These are phyloP conservation scores for Trichoderma atrobrunneum DNA, from an alignment of 2,329 filamentous ascomycete genomes.

Conservation along the genomic window DNA sequence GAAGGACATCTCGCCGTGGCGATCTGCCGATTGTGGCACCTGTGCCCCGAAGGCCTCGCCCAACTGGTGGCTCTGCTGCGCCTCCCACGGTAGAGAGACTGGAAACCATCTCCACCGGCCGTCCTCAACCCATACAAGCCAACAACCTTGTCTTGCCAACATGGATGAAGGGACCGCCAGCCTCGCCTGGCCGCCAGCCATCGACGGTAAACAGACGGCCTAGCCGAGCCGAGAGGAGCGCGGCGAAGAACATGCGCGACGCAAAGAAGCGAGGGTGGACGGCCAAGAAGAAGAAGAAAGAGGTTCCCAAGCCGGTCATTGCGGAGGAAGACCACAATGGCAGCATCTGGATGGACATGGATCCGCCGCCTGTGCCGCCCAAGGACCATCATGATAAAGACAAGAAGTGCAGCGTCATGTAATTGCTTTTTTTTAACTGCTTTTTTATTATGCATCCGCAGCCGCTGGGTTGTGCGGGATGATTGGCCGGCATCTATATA, in stretches of 20 bases:
- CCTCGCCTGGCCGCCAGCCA: constrained; percentile 36
- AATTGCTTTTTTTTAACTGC: constrained; percentile 13
- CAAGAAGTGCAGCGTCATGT: constrained; percentile 56
- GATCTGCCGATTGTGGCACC: constrained; percentile 53
- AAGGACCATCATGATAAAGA: constrained; percentile 42
- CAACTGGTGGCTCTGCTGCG: constrained; percentile 30
- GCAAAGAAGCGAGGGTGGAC: constrained; percentile 58
- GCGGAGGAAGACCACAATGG: constrained; percentile 36
- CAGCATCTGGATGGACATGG: constrained; percentile 57
- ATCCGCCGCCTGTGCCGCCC: constrained; percentile 39
- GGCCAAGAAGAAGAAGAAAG: constrained; percentile 42
- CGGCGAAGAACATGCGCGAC: constrained; percentile 61
- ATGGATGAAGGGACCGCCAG: constrained; percentile 38
- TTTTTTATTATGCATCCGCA: not conserved
- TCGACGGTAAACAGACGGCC: constrained; percentile 46
- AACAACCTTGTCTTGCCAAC: constrained; percentile 28
- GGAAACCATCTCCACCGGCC: constrained; percentile 52
- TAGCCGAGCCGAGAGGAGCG: constrained; percentile 58
- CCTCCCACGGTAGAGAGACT: constrained; percentile 52
- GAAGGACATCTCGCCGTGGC: constrained; percentile 32
- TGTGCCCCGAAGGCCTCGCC: constrained; percentile 50
- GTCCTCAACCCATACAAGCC: constrained; percentile 21
- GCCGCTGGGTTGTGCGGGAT: too few species aligned
- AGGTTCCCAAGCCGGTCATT: not conserved
- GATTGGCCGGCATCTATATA: not conserved